Percentiles rank a stretch among this genome's conserved stretches.
Conservation (phyloP, 768 basidiomycete species). For the Serendipita sp. region DNA sequence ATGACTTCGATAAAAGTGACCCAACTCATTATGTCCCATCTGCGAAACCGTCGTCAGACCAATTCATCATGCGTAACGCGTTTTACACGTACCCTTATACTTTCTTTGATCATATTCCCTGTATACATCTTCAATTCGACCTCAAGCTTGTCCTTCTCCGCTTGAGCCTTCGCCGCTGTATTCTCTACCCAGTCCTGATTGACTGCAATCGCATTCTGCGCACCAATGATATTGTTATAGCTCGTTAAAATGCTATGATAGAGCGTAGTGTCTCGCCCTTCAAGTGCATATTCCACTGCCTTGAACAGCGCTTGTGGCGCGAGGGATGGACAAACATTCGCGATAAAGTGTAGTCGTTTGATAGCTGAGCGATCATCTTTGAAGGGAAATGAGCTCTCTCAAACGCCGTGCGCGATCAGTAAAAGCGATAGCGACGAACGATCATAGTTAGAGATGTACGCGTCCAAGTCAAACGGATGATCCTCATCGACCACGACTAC, state of each 20-base stretch:
- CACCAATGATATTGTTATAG: conserved; percentile 24
- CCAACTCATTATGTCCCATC: conserved; percentile 88
- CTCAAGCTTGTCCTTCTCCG: conserved; percentile 73
- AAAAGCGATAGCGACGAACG: conserved; percentile 27
- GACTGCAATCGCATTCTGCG: conserved; percentile 30
- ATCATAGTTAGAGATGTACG: conserved; percentile 59
- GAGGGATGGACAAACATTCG: conserved; percentile 45
- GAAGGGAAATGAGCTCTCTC: conserved; percentile 1
- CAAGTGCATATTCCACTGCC: conserved; percentile 45
- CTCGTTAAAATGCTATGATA: conserved; percentile 17
- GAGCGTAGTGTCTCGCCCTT: conserved; percentile 44
- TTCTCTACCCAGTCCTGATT: conserved; percentile 67
- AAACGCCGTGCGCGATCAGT: neutral
- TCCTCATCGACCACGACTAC: conserved; percentile 42
- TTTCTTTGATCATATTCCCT: conserved; percentile 98
- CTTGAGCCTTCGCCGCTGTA: conserved; percentile 42
- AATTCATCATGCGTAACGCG: neutral
- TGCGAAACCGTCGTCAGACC: conserved; percentile 22
- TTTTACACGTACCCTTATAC: conserved; percentile 58
- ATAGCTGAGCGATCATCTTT: conserved; percentile 56
- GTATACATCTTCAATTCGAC: conserved; percentile 89
- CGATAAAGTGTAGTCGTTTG: conserved; percentile 56
- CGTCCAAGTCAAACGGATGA: conserved; percentile 79
- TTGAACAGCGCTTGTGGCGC: conserved; percentile 58
- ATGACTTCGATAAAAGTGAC: conserved; percentile 52